Evolutionary conservation across 140 eudicot genomes (phyloP), one percentile per base, ranked within the genome.

Genomic region (Stevia rebaudiana): DNA sequence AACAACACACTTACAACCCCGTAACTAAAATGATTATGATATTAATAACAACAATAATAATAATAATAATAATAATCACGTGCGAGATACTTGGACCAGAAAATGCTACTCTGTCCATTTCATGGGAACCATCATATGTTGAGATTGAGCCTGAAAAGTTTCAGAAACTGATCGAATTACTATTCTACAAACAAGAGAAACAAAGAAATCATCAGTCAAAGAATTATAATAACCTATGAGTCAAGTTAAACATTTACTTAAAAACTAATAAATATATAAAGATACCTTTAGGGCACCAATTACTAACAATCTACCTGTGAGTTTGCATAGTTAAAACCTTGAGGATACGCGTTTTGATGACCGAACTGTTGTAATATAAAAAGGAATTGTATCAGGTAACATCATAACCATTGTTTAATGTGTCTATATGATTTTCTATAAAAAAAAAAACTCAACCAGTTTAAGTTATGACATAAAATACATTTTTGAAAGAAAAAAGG

Each of bases 311-410:
- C 42, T 76, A 88, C 94, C 94, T 85, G 84, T 66, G 88, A 55
- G 69, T 82, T 85, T 41, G 70, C 87, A 76, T 88, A 88, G 59
- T 25, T 88, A 63, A 78, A 42, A 46, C 80, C 87, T 69, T 75
- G 96, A 5, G 94, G 58, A 67, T 75, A 88, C 2, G 85, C 71
- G 62, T 76, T 82, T 60, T 84, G 88, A 70, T 80, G 83, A 47
- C 74, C 76, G 72, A 60, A 71, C 82, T 80, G 90, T 44, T 25
- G 1, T 60, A 41, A 42, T 33, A 15, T 33, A 49, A 51, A 49
- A 51, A 33, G 12, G 1, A 8, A 42, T 8, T 23, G 64, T 52
- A 39, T 58, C 18, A 78, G 50, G 22, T 23, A 40, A 23, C 63
- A 61, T 74, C 21, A 15, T 39, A 47, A 31, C 35, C 22, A 54